Evolutionary conservation across 2,329 filamentous ascomycete species (phyloP).

Genomic region (Colletotrichum lentis): DNA sequence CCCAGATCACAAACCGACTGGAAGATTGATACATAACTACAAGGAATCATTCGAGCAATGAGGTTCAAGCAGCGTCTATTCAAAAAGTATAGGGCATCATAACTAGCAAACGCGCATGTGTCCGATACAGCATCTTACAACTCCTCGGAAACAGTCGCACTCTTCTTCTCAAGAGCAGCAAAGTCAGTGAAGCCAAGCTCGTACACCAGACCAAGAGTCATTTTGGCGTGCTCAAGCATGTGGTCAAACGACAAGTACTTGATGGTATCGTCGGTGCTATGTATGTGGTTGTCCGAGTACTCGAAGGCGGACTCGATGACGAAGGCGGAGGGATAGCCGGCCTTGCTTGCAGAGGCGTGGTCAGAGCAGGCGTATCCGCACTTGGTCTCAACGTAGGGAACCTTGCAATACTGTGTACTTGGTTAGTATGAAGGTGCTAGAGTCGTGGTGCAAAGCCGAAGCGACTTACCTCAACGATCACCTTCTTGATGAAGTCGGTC

Average conservation of each 20-base stretch:
- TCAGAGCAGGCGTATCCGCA: slow-evolving; percentile 87
- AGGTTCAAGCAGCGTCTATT: slow-evolving; percentile 3
- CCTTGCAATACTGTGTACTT: slow-evolving; percentile 76
- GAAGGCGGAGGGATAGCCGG: slow-evolving; percentile 77
- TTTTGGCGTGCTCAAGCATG: slow-evolving; percentile 88
- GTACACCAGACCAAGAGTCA: slow-evolving; percentile 84
- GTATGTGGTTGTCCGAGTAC: slow-evolving; percentile 72
- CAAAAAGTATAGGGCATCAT: slow-evolving; percentile 1
- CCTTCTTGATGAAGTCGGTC: slow-evolving; percentile 88
- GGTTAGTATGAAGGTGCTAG: slow-evolving; percentile 41
- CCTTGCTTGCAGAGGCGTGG: slow-evolving; percentile 76
- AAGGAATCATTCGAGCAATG: too few species aligned
- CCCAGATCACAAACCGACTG: too few species aligned
- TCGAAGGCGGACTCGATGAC: slow-evolving; percentile 79
- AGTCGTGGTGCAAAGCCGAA: not conserved
- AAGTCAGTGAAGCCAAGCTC: slow-evolving; percentile 84
- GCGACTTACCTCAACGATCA: slow-evolving; percentile 71
- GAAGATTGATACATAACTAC: too few species aligned
- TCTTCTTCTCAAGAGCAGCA: slow-evolving; percentile 51
- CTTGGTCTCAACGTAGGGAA: slow-evolving; percentile 86
- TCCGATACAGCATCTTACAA: slow-evolving; percentile 43
- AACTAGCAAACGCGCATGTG: not conserved
- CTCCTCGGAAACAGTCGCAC: slow-evolving; percentile 46
- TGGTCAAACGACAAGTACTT: slow-evolving; percentile 83
- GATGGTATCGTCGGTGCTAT: slow-evolving; percentile 74